Conservation (phyloP, 2,329 filamentous ascomycete genomes). For the Periconia sp. region DNA sequence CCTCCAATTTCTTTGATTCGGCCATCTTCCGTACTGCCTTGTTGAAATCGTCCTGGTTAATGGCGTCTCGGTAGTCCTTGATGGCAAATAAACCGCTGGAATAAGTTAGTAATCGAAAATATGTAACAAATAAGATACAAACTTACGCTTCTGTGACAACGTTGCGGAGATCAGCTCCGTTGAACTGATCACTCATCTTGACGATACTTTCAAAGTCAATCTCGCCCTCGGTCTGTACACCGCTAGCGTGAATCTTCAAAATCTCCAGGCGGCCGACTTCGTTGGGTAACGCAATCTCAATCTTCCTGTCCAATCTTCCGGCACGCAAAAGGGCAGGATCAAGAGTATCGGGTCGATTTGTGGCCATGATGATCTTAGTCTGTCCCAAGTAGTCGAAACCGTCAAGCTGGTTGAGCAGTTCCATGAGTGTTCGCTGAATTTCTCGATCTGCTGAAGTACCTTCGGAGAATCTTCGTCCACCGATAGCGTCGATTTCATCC, state of each 20-base stretch:
- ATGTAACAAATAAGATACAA: constrained; percentile 41
- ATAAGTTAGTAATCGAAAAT: constrained; percentile 22
- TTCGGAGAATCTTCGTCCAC: constrained; percentile 93
- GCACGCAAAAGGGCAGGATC: constrained; percentile 91
- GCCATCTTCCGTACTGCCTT: constrained; percentile 97
- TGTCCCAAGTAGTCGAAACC: constrained; percentile 99
- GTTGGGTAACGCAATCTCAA: constrained; percentile 95
- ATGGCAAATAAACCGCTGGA: constrained; percentile 89
- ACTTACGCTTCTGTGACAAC: constrained; percentile 97
- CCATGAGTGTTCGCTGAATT: constrained; percentile 98
- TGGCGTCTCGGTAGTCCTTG: constrained; percentile 93
- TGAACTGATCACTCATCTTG: constrained; percentile 99
- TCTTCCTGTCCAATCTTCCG: constrained; percentile 92
- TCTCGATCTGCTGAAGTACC: constrained; percentile 97
- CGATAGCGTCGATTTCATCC: constrained; percentile 99
- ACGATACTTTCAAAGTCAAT: constrained; percentile 99
- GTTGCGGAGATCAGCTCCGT: constrained; percentile 95
- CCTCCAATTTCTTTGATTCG: constrained; percentile 97
- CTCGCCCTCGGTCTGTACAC: constrained; percentile 87
- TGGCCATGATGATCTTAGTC: constrained; percentile 99
- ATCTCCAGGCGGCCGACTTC: constrained; percentile 96
- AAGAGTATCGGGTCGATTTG: constrained; percentile 93
- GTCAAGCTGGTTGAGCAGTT: constrained; percentile 96
- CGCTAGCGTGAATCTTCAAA: constrained; percentile 91
- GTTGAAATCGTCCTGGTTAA: constrained; percentile 99